A percentile compares a stretch with the other conserved stretches of the same genome.
Conservation (phyloP, 2,329 filamentous ascomycete genomes). For the Metarhizium robertsii region DNA sequence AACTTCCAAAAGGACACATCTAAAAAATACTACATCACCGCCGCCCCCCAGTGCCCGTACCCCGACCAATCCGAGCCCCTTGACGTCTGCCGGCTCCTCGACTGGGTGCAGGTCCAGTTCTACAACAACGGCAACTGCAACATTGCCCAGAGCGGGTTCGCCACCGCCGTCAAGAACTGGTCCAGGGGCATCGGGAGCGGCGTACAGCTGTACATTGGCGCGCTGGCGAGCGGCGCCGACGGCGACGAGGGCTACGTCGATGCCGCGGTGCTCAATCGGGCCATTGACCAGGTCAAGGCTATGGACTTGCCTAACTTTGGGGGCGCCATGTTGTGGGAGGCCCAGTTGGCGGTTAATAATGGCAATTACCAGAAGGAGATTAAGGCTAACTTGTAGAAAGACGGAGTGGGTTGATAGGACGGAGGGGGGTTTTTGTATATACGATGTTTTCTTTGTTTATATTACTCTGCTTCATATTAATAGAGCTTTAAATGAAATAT, state of each 20-base stretch:
- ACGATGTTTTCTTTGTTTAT: too few relatives aligned
- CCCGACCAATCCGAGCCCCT: constrained; percentile 43
- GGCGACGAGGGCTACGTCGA: constrained; percentile 42
- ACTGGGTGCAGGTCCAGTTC: constrained; percentile 51
- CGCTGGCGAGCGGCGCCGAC: constrained; percentile 43
- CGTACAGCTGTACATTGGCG: constrained; percentile 46
- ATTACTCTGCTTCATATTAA: too few relatives aligned
- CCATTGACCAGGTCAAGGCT: constrained; percentile 2
- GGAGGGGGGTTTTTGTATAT: too few relatives aligned
- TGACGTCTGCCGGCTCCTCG: constrained; percentile 27
- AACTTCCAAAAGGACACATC: too few relatives aligned
- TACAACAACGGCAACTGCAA: constrained; percentile 59
- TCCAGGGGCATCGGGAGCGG: constrained; percentile 25
- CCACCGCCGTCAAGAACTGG: constrained; percentile 16
- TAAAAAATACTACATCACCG: not conserved
- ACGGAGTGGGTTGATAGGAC: too few relatives aligned
- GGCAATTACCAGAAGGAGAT: constrained; percentile 27
- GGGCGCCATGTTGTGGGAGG: constrained; percentile 60
- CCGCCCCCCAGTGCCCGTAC: constrained; percentile 37
- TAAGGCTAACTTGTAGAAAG: too few relatives aligned
- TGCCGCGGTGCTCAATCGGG: constrained; percentile 26
- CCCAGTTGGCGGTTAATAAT: constrained; percentile 42
- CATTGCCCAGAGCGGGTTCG: constrained; percentile 40
- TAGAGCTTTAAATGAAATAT: too few relatives aligned
- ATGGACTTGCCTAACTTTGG: constrained; percentile 39